Base-by-base conservation (phyloP, 176 grass and related monocot species). In the Pontederia crassipes region DNA sequence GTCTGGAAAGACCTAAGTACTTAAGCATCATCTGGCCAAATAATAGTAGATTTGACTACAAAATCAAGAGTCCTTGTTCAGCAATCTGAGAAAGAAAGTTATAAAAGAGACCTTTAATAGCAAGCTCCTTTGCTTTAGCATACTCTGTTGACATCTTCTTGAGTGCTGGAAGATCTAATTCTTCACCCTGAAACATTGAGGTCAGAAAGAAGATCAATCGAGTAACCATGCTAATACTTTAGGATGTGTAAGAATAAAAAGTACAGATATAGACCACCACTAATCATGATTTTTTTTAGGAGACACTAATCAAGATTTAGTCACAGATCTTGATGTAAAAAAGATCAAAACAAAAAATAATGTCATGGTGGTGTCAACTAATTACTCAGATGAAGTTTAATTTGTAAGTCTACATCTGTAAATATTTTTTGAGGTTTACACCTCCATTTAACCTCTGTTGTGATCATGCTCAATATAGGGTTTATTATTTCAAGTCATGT, bases 71-170 rank as follows among this genome's bases (percentile, higher is more conserved):
- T 27, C 8, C 18, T 59, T 35, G 13, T 14, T 8, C 18, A 27
- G 8, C 12, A 24, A 14, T 27, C 11, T 46, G 17, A 26, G 4
- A 13, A 48, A 51, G 14, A 7, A 24, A 4, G 4, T 47, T 24
- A 47, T 63, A 13, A 27, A 65, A 16, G 2, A 6, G 1, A 65
- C 62, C 62, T 65, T 46, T 27, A 26, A 65, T 48, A 52, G 62
- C 62, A 17, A 65, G 27, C 27, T 51, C 47, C 62, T 51, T 65
- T 28, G 62, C 20, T 65, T 15, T 48, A 49, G 46, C 62, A 51
- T 65, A 49, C 50, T 65, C 62, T 50, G 48, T 27, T 50, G 47
- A 51, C 47, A 65, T 51, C 16, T 51, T 65, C 47, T 65, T 65
- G 2, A 50, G 62, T 50, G 18, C 50, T 17, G 26, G 12, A 52